Evolutionary conservation across 495 filamentous ascomycete species (phyloP).

Genomic region (Penicillium parvum): DNA sequence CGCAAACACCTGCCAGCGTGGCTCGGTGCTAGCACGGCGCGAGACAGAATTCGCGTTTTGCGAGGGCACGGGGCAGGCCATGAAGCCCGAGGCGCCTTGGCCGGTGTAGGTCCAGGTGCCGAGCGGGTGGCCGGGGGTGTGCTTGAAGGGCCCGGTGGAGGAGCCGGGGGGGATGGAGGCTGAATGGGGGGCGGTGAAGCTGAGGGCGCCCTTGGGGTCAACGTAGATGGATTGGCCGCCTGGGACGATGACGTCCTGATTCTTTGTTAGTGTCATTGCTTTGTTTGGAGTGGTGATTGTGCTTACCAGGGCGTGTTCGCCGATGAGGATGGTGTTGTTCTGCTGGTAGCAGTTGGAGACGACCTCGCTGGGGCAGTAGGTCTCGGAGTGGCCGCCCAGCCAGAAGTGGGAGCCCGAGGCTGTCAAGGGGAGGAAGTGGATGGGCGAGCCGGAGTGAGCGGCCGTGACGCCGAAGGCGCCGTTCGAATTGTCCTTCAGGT

Average conservation of each 20-base stretch:
- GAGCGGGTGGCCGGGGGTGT: conserved; percentile 17
- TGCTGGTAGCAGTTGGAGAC: conserved; percentile 18
- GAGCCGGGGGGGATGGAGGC: conserved; percentile 49
- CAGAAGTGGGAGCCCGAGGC: conserved; percentile 31
- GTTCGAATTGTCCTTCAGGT: conserved; percentile 12
- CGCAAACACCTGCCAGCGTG: conserved; percentile 35
- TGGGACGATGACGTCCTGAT: conserved; percentile 50
- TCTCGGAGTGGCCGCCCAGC: conserved; percentile 27
- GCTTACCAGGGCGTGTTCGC: conserved; percentile 18
- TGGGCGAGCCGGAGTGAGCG: conserved; percentile 31
- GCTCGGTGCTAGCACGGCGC: not conserved
- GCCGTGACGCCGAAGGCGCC: conserved; percentile 26
- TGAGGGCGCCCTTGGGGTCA: conserved; percentile 45
- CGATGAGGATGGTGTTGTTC: conserved; percentile 32
- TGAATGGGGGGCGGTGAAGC: conserved; percentile 54
- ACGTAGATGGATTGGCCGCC: conserved; percentile 61
- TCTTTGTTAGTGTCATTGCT: conserved; percentile 1
- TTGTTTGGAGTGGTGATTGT: no score
- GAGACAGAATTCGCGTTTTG: conserved; percentile 9
- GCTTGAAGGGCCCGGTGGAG: conserved; percentile 38
- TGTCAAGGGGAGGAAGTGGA: conserved; percentile 30
- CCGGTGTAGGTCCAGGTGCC: conserved; percentile 25
- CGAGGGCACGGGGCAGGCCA: conserved; percentile 29
- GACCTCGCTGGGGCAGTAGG: conserved; percentile 27
- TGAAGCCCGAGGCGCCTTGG: conserved; percentile 30